Conservation (phyloP, 768 basidiomycete genomes). For the Crassisporium funariophilum region DNA sequence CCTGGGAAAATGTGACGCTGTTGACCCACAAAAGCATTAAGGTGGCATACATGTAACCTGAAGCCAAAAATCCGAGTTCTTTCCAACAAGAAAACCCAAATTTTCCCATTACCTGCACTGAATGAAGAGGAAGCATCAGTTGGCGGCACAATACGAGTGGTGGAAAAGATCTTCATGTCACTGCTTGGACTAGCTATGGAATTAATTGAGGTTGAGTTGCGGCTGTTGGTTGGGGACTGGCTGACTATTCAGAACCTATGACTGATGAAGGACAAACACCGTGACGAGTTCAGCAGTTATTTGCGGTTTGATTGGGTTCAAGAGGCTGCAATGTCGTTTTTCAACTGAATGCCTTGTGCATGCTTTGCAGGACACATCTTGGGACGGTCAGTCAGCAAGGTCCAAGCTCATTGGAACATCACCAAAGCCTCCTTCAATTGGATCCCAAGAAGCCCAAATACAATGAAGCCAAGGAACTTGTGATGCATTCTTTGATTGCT, state of each 20-base stretch:
- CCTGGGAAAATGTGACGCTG: neutral
- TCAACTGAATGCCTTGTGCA: conserved; percentile 15
- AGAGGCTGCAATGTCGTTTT: conserved; percentile 17
- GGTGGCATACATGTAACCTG: neutral
- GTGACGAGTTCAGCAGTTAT: conserved; percentile 1
- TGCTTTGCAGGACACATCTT: conserved; percentile 10
- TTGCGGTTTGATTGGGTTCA: conserved; percentile 13
- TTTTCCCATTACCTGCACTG: conserved; percentile 12
- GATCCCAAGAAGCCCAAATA: conserved; percentile 16
- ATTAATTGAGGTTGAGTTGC: conserved; percentile 6
- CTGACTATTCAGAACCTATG: conserved; percentile 11
- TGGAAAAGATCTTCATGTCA: conserved; percentile 10
- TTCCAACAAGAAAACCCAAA: conserved; percentile 7
- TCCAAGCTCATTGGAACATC: conserved; percentile 14
- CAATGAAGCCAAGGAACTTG: conserved; percentile 9
- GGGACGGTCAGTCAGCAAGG: conserved; percentile 5
- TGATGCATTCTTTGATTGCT: conserved; percentile 4
- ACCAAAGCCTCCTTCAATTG: conserved; percentile 8
- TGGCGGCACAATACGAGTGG: conserved; percentile 6
- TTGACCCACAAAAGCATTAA: neutral
- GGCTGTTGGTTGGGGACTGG: conserved; percentile 13
- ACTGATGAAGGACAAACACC: conserved; percentile 9
- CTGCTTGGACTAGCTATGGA: conserved; percentile 8
- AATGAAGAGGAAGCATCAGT: conserved; percentile 16
- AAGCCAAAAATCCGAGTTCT: conserved; percentile 6